These are phyloP conservation scores for Plantago major DNA, from an alignment of 257 asterid genomes.

Conservation along the genomic window DNA sequence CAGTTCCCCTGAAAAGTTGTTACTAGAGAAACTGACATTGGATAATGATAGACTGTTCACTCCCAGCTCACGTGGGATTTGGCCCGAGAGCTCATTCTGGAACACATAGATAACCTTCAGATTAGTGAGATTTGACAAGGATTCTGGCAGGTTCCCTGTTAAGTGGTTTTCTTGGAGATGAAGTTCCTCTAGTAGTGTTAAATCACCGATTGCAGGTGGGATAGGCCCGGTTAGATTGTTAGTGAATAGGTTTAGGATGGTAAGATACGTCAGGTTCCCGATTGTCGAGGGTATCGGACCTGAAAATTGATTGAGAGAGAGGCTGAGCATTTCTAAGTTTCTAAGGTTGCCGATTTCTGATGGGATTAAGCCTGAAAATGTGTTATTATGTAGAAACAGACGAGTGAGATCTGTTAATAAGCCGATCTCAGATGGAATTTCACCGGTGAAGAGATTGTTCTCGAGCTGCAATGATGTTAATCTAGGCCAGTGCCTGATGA, in stretches of 20 bases:
- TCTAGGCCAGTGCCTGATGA: constrained; percentile 49
- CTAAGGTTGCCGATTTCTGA: constrained; percentile 45
- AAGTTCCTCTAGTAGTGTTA: constrained; percentile 27
- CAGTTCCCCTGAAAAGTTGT: constrained; percentile 60
- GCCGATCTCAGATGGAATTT: constrained; percentile 58
- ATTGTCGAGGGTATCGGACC: constrained; percentile 60
- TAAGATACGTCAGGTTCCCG: constrained; percentile 44
- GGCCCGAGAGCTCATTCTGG: constrained; percentile 48
- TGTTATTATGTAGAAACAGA: constrained; percentile 41
- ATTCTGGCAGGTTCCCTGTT: constrained; percentile 56
- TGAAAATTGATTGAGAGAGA: constrained; percentile 47
- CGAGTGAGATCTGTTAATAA: constrained; percentile 26
- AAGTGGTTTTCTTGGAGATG: constrained; percentile 46
- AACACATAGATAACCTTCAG: constrained; percentile 35
- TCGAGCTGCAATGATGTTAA: constrained; percentile 59
- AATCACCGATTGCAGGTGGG: constrained; percentile 53
- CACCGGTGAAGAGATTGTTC: constrained; percentile 50
- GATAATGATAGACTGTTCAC: constrained; percentile 32
- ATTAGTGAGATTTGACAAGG: constrained; percentile 41
- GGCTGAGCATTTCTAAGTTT: constrained; percentile 29
- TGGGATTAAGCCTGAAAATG: constrained; percentile 60
- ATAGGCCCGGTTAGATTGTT: constrained; percentile 57
- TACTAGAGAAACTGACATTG: constrained; percentile 48
- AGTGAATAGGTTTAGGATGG: constrained; percentile 33
- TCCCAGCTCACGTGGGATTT: constrained; percentile 58